phyloP scores from a whole-genome alignment of 148 eudicot species.

The Amaranthus hypochondriacus region DNA sequence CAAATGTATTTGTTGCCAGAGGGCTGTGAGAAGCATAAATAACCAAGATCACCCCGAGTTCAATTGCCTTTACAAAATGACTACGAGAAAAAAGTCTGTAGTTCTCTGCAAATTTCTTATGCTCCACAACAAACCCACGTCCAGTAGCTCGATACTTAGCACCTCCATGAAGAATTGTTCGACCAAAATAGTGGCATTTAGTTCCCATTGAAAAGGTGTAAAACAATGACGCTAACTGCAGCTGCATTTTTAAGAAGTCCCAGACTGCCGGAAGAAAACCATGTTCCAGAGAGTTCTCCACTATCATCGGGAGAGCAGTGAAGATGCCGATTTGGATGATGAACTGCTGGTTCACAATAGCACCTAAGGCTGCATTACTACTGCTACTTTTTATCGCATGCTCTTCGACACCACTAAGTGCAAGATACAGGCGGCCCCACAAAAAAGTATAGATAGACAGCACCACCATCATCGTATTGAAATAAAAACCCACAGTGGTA shows the following conservation, averaged over 20 bases:
- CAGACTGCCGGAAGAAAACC: constrained; percentile 86
- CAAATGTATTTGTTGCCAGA: constrained; percentile 54
- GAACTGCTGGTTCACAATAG: constrained; percentile 85
- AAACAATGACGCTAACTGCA: constrained; percentile 74
- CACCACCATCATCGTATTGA: constrained; percentile 76
- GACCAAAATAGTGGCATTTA: constrained; percentile 75
- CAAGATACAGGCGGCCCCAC: constrained; percentile 93
- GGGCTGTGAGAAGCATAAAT: constrained; percentile 80
- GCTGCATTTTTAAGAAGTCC: constrained; percentile 84
- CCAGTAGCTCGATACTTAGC: constrained; percentile 92
- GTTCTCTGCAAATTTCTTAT: constrained; percentile 79
- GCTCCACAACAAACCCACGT: constrained; percentile 91
- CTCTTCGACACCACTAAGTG: constrained; percentile 78
- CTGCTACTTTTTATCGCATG: constrained; percentile 30
- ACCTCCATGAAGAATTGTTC: constrained; percentile 94
- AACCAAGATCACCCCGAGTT: constrained; percentile 73
- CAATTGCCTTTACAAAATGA: constrained; percentile 89
- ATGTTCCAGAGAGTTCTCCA: constrained; percentile 89
- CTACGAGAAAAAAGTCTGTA: constrained; percentile 84
- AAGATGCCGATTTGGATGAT: constrained; percentile 77
- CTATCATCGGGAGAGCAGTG: constrained; percentile 92
- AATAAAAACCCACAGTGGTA: constrained; percentile 80
- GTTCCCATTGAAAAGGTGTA: constrained; percentile 91
- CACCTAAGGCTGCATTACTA: constrained; percentile 65
- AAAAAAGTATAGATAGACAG: constrained; percentile 69